Evolutionary conservation across 169 alveolate species (phyloP).

Genomic region (Plasmodium coatneyi): DNA sequence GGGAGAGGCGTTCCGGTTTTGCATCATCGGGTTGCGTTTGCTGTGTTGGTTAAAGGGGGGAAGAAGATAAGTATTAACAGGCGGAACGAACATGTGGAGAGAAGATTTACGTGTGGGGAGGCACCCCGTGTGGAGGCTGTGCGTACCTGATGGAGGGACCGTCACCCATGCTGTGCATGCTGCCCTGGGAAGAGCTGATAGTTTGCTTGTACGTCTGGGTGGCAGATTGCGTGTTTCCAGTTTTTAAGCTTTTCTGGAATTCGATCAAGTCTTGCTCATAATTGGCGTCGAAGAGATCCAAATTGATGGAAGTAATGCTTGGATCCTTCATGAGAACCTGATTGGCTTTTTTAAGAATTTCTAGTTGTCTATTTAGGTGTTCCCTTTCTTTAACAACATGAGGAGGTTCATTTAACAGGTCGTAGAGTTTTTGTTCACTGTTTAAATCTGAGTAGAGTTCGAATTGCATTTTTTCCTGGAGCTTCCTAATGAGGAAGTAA

Average conservation of each 20-base stretch:
- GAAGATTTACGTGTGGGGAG: not conserved
- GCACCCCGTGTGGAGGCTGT: not conserved
- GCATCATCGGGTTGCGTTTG: constrained; percentile 42
- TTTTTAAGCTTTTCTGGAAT: constrained; percentile 36
- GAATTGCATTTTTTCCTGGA: constrained; percentile 82
- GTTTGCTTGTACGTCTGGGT: constrained; percentile 5
- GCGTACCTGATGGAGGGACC: not conserved
- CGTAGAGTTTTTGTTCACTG: constrained; percentile 79
- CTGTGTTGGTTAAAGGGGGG: not conserved
- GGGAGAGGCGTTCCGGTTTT: constrained; percentile 26
- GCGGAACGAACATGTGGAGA: not conserved
- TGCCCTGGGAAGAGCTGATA: not conserved
- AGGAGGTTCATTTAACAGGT: constrained; percentile 85
- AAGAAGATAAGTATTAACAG: not conserved
- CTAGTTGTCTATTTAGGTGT: constrained; percentile 80
- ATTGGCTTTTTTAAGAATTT: constrained; percentile 86
- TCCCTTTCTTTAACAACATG: constrained; percentile 88
- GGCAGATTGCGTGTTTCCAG: not conserved
- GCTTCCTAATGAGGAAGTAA: constrained; percentile 89
- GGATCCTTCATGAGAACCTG: constrained; percentile 85
- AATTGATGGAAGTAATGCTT: constrained; percentile 74
- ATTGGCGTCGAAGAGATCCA: constrained; percentile 65
- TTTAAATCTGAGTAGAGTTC: constrained; percentile 80
- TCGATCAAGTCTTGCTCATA: constrained; percentile 68
- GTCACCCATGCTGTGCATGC: not conserved